A percentile compares a stretch with the other conserved stretches of the same genome.
phyloP scores from a whole-genome alignment of 2,329 filamentous ascomycete genomes.

The Scedosporium boydii region DNA sequence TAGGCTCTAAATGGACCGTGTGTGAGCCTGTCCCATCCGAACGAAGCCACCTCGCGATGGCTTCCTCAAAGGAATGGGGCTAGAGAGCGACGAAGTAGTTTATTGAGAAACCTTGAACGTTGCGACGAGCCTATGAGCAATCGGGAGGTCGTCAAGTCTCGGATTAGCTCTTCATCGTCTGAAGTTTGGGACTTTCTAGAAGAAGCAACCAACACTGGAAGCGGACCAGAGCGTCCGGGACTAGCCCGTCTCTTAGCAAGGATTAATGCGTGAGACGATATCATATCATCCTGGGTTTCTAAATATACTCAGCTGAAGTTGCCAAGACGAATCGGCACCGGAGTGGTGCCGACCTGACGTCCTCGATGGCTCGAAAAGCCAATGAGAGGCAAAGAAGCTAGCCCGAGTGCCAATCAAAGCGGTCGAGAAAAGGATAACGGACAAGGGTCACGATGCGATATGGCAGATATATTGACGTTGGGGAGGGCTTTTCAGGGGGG shows the following conservation, averaged over 20 bases:
- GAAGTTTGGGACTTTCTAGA: neutral
- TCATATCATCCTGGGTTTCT: neutral
- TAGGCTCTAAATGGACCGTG: neutral
- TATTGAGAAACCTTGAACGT: too few relatives aligned
- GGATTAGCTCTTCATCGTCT: neutral
- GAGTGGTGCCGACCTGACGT: neutral
- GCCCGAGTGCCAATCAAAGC: neutral
- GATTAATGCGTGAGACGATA: neutral
- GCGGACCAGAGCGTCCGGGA: neutral
- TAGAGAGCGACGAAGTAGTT: neutral
- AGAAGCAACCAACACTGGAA: neutral
- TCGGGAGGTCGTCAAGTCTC: too few relatives aligned
- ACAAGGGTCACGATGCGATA: neutral
- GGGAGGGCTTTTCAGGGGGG: neutral
- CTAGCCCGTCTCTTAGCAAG: neutral
- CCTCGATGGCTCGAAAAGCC: neutral
- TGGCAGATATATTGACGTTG: neutral
- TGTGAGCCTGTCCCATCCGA: neutral
- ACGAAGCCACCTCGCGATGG: neutral
- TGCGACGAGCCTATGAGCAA: too few relatives aligned
- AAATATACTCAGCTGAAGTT: neutral
- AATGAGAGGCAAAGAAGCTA: neutral
- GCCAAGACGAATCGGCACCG: neutral
- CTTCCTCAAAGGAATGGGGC: neutral
- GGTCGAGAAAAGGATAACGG: neutral